phyloP scores from a whole-genome alignment of 1,284 basidiomycete genomes.

The Malassezia sp. region DNA sequence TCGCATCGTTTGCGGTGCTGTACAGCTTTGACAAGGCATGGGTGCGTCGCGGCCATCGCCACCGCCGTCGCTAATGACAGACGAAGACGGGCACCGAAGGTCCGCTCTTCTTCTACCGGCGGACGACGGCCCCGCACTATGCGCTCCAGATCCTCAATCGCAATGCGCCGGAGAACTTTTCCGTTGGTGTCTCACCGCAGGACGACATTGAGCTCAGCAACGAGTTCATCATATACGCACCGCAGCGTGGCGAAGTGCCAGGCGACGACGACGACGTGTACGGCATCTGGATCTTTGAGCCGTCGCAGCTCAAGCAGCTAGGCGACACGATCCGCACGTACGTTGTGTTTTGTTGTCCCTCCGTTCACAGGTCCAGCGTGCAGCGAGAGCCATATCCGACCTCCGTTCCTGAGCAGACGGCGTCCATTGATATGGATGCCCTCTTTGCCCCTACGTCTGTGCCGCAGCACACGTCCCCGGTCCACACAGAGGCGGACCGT shows the following conservation, averaged over 20 bases:
- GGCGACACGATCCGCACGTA: constrained; percentile 46
- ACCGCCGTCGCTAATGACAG: constrained; percentile 61
- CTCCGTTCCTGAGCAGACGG: not conserved
- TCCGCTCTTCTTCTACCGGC: constrained; percentile 74
- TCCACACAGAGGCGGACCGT: constrained; percentile 13
- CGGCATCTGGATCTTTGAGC: constrained; percentile 68
- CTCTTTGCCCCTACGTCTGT: constrained; percentile 2
- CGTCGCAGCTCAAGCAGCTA: constrained; percentile 60
- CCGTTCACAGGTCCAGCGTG: constrained; percentile 11
- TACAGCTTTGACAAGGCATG: constrained; percentile 46
- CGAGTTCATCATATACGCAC: constrained; percentile 63
- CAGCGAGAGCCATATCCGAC: constrained; percentile 22
- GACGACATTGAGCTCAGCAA: constrained; percentile 58
- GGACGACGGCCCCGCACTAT: constrained; percentile 58
- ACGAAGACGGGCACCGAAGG: constrained; percentile 75
- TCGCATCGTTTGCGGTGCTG: constrained; percentile 62
- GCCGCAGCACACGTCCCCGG: constrained; percentile 10
- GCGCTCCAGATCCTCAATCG: constrained; percentile 79
- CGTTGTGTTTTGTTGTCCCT: too few species aligned
- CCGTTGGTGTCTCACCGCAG: constrained; percentile 64
- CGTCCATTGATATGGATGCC: constrained; percentile 9
- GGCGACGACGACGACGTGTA: constrained; percentile 49
- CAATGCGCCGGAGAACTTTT: constrained; percentile 70
- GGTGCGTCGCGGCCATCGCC: constrained; percentile 19
- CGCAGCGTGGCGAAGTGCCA: constrained; percentile 48